phyloP scores from a whole-genome alignment of 805 yeast species.

The Spathaspora arborariae region DNA sequence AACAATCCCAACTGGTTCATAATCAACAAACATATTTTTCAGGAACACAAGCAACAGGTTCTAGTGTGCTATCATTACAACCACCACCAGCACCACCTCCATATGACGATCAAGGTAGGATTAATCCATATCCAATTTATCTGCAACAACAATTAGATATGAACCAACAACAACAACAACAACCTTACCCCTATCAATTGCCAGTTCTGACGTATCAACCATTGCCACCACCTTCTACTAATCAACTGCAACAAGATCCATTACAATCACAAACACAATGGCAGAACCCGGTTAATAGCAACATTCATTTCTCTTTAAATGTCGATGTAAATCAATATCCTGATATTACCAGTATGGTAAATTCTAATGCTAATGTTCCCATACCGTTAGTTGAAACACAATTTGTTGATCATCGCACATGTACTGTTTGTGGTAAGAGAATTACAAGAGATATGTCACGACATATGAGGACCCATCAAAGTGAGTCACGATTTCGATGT shows the following conservation, averaged over 20 bases:
- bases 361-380: slow-evolving; percentile 27
- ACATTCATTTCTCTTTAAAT: not conserved
- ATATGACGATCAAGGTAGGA: not conserved
- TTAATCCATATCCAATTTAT: not conserved
- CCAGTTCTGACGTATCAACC: not conserved
- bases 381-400: slow-evolving; percentile 35
- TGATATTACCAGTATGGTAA: slow-evolving; percentile 37
- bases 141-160: not conserved
- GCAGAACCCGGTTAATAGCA: not conserved
- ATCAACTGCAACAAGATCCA: slow-evolving; percentile 2
- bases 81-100: not conserved
- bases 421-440: slow-evolving; percentile 50
- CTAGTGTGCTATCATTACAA: no score
- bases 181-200: not conserved
- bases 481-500: slow-evolving; percentile 54
- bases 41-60: no score
- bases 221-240: not conserved
- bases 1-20: not conserved
- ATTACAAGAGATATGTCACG: slow-evolving; percentile 60
- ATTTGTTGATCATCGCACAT: slow-evolving; percentile 38
- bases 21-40: not conserved
- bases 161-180: not conserved
- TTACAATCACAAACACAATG: not conserved
- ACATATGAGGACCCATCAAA: slow-evolving; percentile 60
- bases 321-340: slow-evolving; percentile 23